phyloP scores from a whole-genome alignment of 768 basidiomycete species.

The Lactarius vividus region DNA sequence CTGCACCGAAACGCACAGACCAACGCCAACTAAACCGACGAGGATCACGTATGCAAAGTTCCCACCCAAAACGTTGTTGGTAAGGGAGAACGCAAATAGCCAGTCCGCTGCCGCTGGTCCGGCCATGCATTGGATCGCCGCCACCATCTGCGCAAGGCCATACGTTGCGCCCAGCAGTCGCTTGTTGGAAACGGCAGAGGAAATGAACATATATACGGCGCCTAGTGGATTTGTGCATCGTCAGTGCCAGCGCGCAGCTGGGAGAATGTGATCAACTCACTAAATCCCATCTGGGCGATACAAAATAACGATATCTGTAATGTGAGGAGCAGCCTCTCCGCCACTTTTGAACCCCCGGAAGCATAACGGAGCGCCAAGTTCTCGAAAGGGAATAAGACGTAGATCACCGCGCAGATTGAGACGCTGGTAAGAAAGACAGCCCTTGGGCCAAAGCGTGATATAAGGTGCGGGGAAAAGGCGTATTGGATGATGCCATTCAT shows the following conservation, averaged over 20 bases:
- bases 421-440: slow-evolving; percentile 32
- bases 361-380: neutral
- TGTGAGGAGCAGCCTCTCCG: neutral
- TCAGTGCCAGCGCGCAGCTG: neutral
- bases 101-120: slow-evolving; percentile 60
- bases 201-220: slow-evolving; percentile 65
- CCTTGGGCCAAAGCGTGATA: slow-evolving; percentile 38
- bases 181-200: slow-evolving; percentile 58
- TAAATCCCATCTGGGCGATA: neutral
- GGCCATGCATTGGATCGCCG: slow-evolving; percentile 40
- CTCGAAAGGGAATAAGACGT: slow-evolving; percentile 32
- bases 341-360: neutral
- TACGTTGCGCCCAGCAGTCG: slow-evolving; percentile 66
- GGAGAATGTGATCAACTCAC: neutral
- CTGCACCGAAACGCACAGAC: neutral
- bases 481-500: slow-evolving; percentile 40
- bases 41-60: slow-evolving; percentile 1
- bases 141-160: slow-evolving; percentile 43
- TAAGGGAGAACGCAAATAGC: slow-evolving; percentile 61
- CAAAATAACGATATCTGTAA: neutral
- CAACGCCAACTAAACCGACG: neutral
- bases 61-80: slow-evolving; percentile 28
- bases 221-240: slow-evolving; percentile 37
- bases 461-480: slow-evolving; percentile 37
- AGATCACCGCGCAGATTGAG: slow-evolving; percentile 29